phyloP scores from a whole-genome alignment of 371 early-diverging fungal genomes.

The Mortierella sp. region DNA sequence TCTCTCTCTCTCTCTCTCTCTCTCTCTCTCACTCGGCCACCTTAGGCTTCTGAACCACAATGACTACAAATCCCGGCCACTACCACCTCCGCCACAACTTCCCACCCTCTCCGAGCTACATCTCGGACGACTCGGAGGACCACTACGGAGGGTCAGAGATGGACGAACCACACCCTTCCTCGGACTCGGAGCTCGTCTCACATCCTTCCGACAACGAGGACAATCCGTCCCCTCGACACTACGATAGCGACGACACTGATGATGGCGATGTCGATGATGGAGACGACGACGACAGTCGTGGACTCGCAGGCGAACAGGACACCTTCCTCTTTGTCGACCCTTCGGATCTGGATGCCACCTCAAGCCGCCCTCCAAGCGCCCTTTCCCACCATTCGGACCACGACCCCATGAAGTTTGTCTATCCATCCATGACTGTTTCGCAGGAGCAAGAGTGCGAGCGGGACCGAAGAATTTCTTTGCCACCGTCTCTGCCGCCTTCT shows the following conservation, averaged over 20 bases:
- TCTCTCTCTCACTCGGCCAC: not conserved
- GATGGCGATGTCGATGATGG: constrained; percentile 9
- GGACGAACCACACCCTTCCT: constrained; percentile 33
- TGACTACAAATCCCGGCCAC: constrained; percentile 1
- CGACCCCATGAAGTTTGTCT: constrained; percentile 35
- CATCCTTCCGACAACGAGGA: constrained; percentile 48
- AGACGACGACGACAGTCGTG: not conserved
- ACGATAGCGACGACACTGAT: constrained; percentile 11
- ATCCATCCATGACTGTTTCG: constrained; percentile 46
- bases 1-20: not conserved
- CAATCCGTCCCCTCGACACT: not conserved
- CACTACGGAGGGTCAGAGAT: constrained; percentile 26
- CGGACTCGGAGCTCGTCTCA: constrained; percentile 46
- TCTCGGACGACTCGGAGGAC: constrained; percentile 53
- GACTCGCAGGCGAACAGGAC: constrained; percentile 21
- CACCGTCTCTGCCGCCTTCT: not conserved
- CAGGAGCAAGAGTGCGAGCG: not conserved
- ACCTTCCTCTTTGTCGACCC: constrained; percentile 41
- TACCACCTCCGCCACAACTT: not conserved
- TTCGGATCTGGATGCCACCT: constrained; percentile 31
- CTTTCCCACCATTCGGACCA: constrained; percentile 40
- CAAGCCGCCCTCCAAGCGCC: constrained; percentile 39
- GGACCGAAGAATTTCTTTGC: not conserved
- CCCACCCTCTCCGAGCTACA: constrained; percentile 22
- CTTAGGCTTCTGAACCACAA: not conserved